These are phyloP conservation scores for Mrakia gelida DNA, from an alignment of 768 basidiomycete species.

Conservation along the genomic window DNA sequence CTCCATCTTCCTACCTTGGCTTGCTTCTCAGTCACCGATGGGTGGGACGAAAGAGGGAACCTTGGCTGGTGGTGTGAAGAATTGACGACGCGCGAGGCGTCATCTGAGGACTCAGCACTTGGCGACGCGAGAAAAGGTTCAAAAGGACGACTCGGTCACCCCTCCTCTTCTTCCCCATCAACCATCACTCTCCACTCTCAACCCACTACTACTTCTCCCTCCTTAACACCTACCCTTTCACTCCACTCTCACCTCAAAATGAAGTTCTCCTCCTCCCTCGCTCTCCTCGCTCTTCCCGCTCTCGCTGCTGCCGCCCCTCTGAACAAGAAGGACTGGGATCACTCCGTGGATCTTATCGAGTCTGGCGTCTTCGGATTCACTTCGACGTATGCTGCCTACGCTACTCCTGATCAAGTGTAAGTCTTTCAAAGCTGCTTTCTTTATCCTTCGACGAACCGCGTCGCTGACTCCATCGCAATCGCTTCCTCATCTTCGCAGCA, in stretches of 20 bases:
- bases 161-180: neutral
- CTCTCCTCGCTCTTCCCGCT: conserved; percentile 32
- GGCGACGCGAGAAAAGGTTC: no score
- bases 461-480: neutral
- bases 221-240: neutral
- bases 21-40: no score
- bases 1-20: no score
- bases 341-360: conserved; percentile 19
- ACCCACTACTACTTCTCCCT: neutral
- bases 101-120: no score
- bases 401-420: conserved; percentile 34
- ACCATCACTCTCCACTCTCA: neutral
- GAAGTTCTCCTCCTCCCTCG: conserved; percentile 22
- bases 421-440: neutral
- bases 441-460: neutral
- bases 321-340: conserved; percentile 19
- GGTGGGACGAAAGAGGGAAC: no score
- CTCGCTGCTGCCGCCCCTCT: conserved; percentile 35
- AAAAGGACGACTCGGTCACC: no score
- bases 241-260: neutral
- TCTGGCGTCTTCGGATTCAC: conserved; percentile 40
- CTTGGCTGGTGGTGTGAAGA: no score
- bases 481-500: neutral
- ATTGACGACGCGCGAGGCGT: no score
- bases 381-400: conserved; percentile 38